A percentile compares a stretch with the other conserved stretches of the same genome.
Conservation (phyloP, 441 rosid genomes). For the Aquilaria agallochum region DNA sequence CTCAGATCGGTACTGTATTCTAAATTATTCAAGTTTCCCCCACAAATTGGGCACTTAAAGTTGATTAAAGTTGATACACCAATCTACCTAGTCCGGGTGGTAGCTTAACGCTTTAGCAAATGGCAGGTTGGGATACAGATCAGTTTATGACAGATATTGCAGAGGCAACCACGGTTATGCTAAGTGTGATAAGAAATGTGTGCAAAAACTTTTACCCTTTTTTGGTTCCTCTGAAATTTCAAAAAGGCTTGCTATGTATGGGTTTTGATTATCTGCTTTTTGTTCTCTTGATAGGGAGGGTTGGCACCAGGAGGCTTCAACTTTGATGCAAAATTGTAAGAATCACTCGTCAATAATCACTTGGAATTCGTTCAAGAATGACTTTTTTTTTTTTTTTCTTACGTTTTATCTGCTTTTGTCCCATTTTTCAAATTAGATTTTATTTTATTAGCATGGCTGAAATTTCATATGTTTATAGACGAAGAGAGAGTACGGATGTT, state of each 20-base stretch:
- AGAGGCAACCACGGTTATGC: conserved; percentile 94
- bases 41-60: not conserved
- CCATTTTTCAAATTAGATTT: not conserved
- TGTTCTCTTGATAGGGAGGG: conserved; percentile 57
- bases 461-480: conserved; percentile 34
- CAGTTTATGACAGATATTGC: conserved; percentile 84
- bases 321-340: conserved; percentile 96
- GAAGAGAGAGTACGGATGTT: conserved; percentile 98
- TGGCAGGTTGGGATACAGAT: conserved; percentile 97
- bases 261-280: conserved; percentile 10
- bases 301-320: conserved; percentile 98
- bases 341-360: not conserved
- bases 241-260: not conserved
- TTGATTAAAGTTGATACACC: too few relatives aligned
- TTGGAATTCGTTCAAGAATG: too few relatives aligned
- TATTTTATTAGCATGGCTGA: not conserved
- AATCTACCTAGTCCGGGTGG: conserved; percentile 1
- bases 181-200: conserved; percentile 87
- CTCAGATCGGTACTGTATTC: conserved; percentile 63
- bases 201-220: conserved; percentile 13
- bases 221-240: not conserved
- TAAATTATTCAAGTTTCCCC: not conserved
- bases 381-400: conserved; percentile 7
- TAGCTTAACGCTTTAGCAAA: conserved; percentile 8
- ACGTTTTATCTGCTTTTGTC: not conserved